A percentile compares a stretch with the other conserved stretches of the same genome.
phyloP scores from a whole-genome alignment of 306 rosid species.

The Glycine latifolia region DNA sequence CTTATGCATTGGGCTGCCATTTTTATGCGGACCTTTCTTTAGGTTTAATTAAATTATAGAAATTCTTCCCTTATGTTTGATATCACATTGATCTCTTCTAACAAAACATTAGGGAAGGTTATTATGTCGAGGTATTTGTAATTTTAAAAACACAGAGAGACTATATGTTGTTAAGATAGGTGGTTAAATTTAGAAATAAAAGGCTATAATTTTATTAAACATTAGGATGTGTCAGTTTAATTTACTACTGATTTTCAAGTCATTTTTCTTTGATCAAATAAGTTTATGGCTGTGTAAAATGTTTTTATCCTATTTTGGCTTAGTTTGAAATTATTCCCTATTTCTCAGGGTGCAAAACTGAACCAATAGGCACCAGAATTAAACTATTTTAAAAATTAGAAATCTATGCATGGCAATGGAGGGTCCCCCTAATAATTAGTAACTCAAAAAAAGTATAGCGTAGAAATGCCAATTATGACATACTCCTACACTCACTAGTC shows the following conservation, averaged over 20 bases:
- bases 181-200: background rate
- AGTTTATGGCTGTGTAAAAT: background rate
- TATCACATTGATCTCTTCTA: background rate
- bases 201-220: background rate
- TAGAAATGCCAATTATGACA: constrained; percentile 29
- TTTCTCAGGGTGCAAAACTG: constrained; percentile 85
- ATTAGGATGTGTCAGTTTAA: background rate
- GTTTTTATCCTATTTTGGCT: constrained; percentile 9
- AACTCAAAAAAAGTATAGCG: background rate
- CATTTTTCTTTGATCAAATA: background rate
- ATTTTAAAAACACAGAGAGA: constrained; percentile 6
- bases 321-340: constrained; percentile 33
- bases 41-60: constrained; percentile 4
- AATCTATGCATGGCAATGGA: background rate
- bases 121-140: background rate
- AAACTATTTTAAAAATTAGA: too few relatives aligned
- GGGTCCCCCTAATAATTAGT: background rate
- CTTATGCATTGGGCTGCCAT: background rate
- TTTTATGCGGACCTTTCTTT: background rate
- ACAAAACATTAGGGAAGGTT: background rate
- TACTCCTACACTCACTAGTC: background rate
- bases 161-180: constrained; percentile 9
- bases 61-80: background rate
- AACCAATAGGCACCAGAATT: constrained; percentile 30
- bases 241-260: constrained; percentile 8